Evolutionary conservation across 2,329 filamentous ascomycete genomes (phyloP), one percentile per base, ranked within the genome.

Genomic region (Ascochyta fabae): DNA sequence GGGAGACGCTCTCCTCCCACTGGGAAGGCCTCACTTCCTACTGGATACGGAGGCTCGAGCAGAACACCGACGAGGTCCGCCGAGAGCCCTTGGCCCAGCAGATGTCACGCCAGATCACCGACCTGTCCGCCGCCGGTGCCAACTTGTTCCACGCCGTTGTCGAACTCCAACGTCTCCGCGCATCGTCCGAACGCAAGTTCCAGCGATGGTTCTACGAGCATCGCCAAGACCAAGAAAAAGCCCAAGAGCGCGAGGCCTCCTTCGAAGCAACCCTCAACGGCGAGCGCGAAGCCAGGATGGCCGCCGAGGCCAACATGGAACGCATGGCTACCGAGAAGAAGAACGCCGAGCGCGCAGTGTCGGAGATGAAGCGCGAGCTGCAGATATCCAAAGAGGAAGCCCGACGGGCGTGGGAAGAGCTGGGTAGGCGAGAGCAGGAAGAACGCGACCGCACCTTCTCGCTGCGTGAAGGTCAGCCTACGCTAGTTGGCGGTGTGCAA

Each of bases 191-290:
- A 76, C 88, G 95, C 61, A 98, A 98, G 74, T 99, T 99, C 68
- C 95, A 99, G 77, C 86, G 95, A 46, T 99, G 95, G 95, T 98
- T 98, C 78, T 96, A 96, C 66, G 95, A 99, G 74, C 96, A 93
- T 7, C 85, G 93, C 47, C 85, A 88, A 29, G 93, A 98, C 64
- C 86, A 96, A 62, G 95, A 98, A 78, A 87, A 90, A 26, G 84
- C 88, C 45, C 89, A 91, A 63, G 95, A 98, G 76, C 82, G 90
- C 34, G 90, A 92, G 53, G 92, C 87, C 3, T 86, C 93, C 71
- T 79, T 96, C n/a, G 88, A 96, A 69, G 81, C 83, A 31, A 84
- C 87, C 36, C 78, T 97, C n/a, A 84, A 88, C 40, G 83, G 87
- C 35, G 93, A 97, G 75, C 84, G 90, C 48, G 84, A 86, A 58